Conservation (phyloP, 257 asterid species). For the Scutellaria galericulata region DNA sequence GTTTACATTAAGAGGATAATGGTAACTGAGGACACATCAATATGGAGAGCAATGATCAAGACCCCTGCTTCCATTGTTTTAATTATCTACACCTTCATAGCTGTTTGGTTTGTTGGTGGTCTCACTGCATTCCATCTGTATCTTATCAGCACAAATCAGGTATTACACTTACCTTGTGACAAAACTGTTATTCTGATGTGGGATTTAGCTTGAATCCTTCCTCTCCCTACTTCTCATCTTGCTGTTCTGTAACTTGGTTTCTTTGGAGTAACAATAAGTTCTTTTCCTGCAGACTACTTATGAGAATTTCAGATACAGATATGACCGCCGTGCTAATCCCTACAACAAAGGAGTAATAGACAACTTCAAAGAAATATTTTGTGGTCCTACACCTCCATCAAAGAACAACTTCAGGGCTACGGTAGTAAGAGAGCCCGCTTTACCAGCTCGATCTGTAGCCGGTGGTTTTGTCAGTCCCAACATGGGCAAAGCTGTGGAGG, state of each 20-base stretch:
- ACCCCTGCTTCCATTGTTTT: slow-evolving; percentile 93
- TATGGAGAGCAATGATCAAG: slow-evolving; percentile 93
- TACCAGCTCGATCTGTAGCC: slow-evolving; percentile 55
- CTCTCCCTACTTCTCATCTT: not conserved
- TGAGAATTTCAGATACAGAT: slow-evolving; percentile 93
- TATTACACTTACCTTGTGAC: slow-evolving; percentile 33
- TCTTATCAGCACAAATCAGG: slow-evolving; percentile 95
- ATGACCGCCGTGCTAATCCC: slow-evolving; percentile 88
- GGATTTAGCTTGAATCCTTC: too few species aligned
- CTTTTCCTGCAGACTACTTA: slow-evolving; percentile 78
- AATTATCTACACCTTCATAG: slow-evolving; percentile 82
- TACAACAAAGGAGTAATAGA: slow-evolving; percentile 82
- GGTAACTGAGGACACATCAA: slow-evolving; percentile 62
- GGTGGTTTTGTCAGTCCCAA: slow-evolving; percentile 92
- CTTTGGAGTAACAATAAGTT: slow-evolving; percentile 19
- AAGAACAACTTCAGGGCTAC: slow-evolving; percentile 85
- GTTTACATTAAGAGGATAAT: slow-evolving; percentile 80
- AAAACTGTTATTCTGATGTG: not conserved
- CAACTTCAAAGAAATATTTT: slow-evolving; percentile 83
- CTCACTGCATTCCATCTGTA: slow-evolving; percentile 91
- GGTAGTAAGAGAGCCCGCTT: slow-evolving; percentile 62
- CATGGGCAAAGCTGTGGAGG: slow-evolving; percentile 81
- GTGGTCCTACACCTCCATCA: slow-evolving; percentile 65
- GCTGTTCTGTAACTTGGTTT: not conserved
- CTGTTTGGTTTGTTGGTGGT: slow-evolving; percentile 99